Conservation (phyloP, 2,329 filamentous ascomycete species). For the Colletotrichum agaves region DNA sequence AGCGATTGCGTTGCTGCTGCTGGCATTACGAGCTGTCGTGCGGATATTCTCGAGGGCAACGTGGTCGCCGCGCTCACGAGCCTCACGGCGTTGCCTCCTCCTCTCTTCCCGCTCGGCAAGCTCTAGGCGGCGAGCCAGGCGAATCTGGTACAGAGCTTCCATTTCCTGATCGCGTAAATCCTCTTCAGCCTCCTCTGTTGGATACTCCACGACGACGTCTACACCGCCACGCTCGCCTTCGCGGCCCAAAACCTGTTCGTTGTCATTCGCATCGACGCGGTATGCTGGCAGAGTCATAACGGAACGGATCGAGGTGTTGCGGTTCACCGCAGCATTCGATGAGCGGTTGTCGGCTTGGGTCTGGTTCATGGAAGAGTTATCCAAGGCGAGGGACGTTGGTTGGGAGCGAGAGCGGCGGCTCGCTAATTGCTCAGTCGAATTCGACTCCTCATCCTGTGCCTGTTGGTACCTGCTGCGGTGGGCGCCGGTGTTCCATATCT, state of each 20-base stretch:
- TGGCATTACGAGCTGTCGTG: conserved; percentile 61
- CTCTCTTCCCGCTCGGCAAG: conserved; percentile 81
- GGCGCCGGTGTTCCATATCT: conserved; percentile 24
- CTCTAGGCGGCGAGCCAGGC: conserved; percentile 79
- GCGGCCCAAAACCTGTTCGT: conserved; percentile 84
- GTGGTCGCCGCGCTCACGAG: conserved; percentile 76
- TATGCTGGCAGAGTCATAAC: conserved; percentile 94
- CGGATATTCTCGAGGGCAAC: conserved; percentile 75
- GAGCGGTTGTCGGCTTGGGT: conserved; percentile 39
- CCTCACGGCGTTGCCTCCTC: conserved; percentile 75
- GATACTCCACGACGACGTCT: conserved; percentile 88
- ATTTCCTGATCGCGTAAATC: conserved; percentile 86
- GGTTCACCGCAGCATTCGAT: conserved; percentile 66
- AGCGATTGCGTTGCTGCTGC: conserved; percentile 65
- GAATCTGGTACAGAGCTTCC: conserved; percentile 91
- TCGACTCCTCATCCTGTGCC: conserved; percentile 45
- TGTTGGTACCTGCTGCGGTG: conserved; percentile 43
- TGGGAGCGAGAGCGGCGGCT: conserved; percentile 15
- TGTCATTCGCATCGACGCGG: conserved; percentile 75
- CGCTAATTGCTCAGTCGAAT: conserved; percentile 17
- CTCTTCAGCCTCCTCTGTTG: conserved; percentile 83
- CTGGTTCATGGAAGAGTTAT: conserved; percentile 37
- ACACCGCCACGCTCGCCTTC: conserved; percentile 94
- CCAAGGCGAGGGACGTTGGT: conserved; percentile 31
- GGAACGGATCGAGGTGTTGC: conserved; percentile 89